Evolutionary conservation across 164 flowering plant genomes (phyloP).

Genomic region (Chloranthus sessilifolius): DNA sequence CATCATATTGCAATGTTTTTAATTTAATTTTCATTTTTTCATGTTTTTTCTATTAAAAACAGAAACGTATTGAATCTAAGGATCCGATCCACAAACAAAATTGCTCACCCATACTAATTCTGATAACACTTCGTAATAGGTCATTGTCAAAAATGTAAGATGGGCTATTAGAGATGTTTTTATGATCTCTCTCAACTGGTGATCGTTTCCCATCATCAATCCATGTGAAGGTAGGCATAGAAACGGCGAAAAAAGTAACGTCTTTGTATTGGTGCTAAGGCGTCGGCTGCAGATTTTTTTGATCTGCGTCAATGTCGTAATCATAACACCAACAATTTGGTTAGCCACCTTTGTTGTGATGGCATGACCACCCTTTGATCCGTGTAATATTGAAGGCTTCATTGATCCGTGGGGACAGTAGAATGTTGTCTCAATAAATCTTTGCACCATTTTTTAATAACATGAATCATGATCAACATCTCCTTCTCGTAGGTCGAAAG

Average conservation of each 20-base stretch:
- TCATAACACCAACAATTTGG: slow-evolving; percentile 1
- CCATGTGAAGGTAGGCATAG: no score
- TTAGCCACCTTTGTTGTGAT: slow-evolving; percentile 1
- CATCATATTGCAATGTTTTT: no score
- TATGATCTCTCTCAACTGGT: background rate
- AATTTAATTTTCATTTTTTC: no score
- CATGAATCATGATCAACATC: background rate
- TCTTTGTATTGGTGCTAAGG: background rate
- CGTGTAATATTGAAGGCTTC: background rate
- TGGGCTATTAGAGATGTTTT: no score
- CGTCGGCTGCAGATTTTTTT: background rate
- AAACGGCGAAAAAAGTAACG: no score
- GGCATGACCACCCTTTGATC: background rate
- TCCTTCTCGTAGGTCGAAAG: slow-evolving; percentile 1
- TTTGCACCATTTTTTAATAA: background rate
- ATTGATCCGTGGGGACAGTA: background rate
- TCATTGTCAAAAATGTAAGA: no score
- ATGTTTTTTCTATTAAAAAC: no score
- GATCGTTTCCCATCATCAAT: background rate
- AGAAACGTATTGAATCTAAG: no score
- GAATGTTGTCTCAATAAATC: background rate
- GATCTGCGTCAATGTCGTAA: background rate
- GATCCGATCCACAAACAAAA: no score
- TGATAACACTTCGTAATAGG: no score
- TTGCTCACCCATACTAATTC: no score